Conservation (phyloP, 2,329 filamentous ascomycete genomes). For the Paraphaeosphaeria minitans region DNA sequence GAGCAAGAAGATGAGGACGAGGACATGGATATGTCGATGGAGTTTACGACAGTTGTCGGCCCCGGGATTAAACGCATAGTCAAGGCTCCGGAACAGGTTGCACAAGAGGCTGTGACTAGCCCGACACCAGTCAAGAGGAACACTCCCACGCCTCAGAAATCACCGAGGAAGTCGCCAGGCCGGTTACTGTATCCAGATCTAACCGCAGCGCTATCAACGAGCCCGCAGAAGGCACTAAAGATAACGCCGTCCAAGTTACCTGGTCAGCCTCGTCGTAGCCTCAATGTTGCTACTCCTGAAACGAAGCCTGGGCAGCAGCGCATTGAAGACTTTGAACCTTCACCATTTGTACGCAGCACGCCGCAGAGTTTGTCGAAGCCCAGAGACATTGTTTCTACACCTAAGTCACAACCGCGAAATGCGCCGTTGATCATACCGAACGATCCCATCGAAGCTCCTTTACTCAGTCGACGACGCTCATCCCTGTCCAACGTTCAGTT, state of each 20-base stretch:
- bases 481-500: slow-evolving; percentile 43
- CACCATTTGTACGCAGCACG: slow-evolving; percentile 39
- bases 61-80: slow-evolving; percentile 45
- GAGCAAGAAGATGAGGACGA: slow-evolving; percentile 37
- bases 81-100: slow-evolving; percentile 24
- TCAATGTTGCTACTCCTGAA: slow-evolving; percentile 38
- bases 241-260: slow-evolving; percentile 34
- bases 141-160: slow-evolving; percentile 30
- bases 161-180: slow-evolving; percentile 31
- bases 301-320: slow-evolving; percentile 28
- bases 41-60: slow-evolving; percentile 56
- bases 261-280: slow-evolving; percentile 28
- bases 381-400: slow-evolving; percentile 29
- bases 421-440: slow-evolving; percentile 30
- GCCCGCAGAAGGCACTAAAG: slow-evolving; percentile 21
- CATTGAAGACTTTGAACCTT: slow-evolving; percentile 41
- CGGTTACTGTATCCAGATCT: slow-evolving; percentile 17
- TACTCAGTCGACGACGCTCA: slow-evolving; percentile 41
- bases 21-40: slow-evolving; percentile 60
- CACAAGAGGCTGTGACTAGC: slow-evolving; percentile 16
- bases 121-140: slow-evolving; percentile 12
- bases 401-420: slow-evolving; percentile 23
- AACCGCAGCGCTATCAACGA: slow-evolving; percentile 12
- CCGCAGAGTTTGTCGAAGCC: slow-evolving; percentile 26
- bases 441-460: slow-evolving; percentile 42